Evolutionary conservation across 495 filamentous ascomycete genomes (phyloP), one percentile per base, ranked within the genome.

Genomic region (Penicillium manginii): DNA sequence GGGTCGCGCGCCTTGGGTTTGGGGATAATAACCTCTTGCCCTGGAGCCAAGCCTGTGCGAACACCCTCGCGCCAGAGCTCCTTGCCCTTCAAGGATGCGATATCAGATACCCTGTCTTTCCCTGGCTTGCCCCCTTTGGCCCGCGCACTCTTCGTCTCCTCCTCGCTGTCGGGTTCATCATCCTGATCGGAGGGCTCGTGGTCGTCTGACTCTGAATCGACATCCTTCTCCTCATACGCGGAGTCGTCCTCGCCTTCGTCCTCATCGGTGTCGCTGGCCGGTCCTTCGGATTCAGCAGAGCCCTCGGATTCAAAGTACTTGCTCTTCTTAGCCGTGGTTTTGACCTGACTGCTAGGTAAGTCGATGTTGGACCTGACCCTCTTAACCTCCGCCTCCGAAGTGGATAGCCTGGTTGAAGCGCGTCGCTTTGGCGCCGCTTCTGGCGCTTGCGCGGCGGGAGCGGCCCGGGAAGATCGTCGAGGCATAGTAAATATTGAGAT

Each of bases 1-100:
- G 83, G 79, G 40, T 85, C 85, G 56, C 90, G 81, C 7, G 91
- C 79, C 71, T 90, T 86, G 22, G 85, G 87, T 46, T 88, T 83
- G 46, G 86, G 82, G 61, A 91, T 88, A 64, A 91, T 84, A 12
- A 89, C 75, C 59, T 86, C 81, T 58, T 82, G 84, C 3, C 85
- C 86, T 11, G 85, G 85, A 9, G 75, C 82, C n/a, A 86, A 67
- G 2, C 81, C 80, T 19, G 77, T 76, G 46, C 78, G 84, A 40
- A 84, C 81, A 4, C 84, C 85, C 59, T 78, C 75, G 59, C 80
- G 74, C 84, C 83, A 86, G 8, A 85, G 65, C 55, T 87, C 83
- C 63, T 83, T 73, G 15, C 74, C 74, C 63, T 78, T 77, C 50
- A 65, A 48, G 29, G 60, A 47, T 47, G 45, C 45, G 3, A 47